A percentile compares a stretch with the other conserved stretches of the same genome.
These are phyloP conservation scores for Chlamydomonas urium DNA, from an alignment of 139 green algal genomes.

Conservation along the genomic window DNA sequence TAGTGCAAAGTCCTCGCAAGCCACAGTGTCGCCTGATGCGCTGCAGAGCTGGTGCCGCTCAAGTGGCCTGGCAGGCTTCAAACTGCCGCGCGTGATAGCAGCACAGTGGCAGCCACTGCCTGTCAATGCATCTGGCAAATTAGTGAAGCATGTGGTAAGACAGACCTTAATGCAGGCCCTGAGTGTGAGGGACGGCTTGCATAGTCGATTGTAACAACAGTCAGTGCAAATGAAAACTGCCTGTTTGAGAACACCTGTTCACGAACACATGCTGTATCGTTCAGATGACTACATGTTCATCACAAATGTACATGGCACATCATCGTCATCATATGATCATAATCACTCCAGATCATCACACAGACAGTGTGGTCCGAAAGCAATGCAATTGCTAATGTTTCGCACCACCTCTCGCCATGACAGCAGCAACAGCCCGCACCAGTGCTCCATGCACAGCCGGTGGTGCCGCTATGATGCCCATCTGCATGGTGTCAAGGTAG, in stretches of 20 bases:
- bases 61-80: conserved; percentile 57
- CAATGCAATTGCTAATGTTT: too few relatives aligned
- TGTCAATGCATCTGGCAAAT: conserved; percentile 61
- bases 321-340: too few relatives aligned
- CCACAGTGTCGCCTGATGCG: background rate
- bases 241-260: too few relatives aligned
- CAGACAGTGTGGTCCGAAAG: too few relatives aligned
- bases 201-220: too few relatives aligned
- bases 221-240: too few relatives aligned
- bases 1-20: background rate
- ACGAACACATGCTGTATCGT: too few relatives aligned
- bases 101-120: conserved; percentile 35
- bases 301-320: too few relatives aligned
- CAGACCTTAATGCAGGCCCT: too few relatives aligned
- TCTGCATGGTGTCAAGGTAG: conserved; percentile 38
- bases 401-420: background rate
- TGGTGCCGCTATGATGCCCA: conserved; percentile 62
- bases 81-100: conserved; percentile 49
- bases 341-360: too few relatives aligned
- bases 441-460: conserved; percentile 45
- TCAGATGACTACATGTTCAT: too few relatives aligned
- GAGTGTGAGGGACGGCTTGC: too few relatives aligned
- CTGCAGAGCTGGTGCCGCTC: conserved; percentile 50
- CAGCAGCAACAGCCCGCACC: conserved; percentile 30
- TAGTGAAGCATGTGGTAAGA: conserved; percentile 55